Base-by-base conservation (phyloP, 73 alveolate genomes). In the Symbiodinium natans region DNA sequence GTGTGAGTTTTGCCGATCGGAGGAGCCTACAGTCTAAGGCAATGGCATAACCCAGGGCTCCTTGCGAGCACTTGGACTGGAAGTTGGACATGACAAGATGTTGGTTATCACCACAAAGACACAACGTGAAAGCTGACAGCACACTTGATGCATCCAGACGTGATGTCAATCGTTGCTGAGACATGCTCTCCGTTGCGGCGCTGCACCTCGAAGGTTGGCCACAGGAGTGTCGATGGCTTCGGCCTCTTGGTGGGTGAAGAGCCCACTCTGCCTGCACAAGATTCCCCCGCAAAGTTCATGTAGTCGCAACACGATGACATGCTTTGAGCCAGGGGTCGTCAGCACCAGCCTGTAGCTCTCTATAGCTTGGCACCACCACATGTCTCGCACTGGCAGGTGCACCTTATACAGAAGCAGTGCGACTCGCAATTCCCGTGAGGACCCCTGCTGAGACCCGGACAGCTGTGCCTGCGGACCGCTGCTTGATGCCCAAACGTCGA, bases 351-450 rank as follows among this genome's bases (percentile, higher is more conserved):
- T 87, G 84, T 87, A 87, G n/a, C 84, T 36, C 59, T 87, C 84
- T 40, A 87, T 87, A 6, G 94, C 94, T 41, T 87, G 94, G 31
- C 85, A 73, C 95, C 95, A 88, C 95, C 95, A 88, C n/a, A 11
- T 56, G 43, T 82, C 75, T n/a, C 33, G 75, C 33, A 46, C 95
- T 40, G 95, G 86, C n/a, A 63, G 59, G 2, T 15, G 6, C 73
- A 40, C 86, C 86, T 36, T 52, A 8, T 8, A 43, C 25, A 34
- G 36, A 63, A 63, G 27, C 17, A 2, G 80, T 23, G 40, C 33
- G 80, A 23, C 19, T 23, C 2, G 59, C 59, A 6, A 9, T 46
- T 46, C 59, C 6, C 59, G 59, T 9, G 59, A 9, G 59, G 13
- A 13, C 6, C 21, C 21, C 59, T 46, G 59, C 36, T 63, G 80